Percentiles rank a stretch among this genome's conserved stretches.
phyloP scores from a whole-genome alignment of 2,329 filamentous ascomycete species.

The Colletotrichum sojae region DNA sequence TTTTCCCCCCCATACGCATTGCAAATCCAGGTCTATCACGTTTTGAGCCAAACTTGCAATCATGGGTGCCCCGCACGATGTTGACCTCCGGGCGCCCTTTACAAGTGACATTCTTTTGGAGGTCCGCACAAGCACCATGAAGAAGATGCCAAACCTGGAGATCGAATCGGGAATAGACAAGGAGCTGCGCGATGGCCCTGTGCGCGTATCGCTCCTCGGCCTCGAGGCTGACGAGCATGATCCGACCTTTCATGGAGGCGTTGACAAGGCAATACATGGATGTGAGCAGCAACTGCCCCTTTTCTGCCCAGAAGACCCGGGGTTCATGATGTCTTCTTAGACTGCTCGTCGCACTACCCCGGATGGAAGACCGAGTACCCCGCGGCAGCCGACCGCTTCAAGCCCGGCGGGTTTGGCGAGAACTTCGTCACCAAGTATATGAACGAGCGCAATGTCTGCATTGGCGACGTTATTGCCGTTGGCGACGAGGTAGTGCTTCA shows the following conservation, averaged over 20 bases:
- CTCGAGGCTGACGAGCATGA: constrained; percentile 74
- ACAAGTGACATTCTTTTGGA: constrained; percentile 67
- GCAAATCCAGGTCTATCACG: no score
- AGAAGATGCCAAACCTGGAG: constrained; percentile 65
- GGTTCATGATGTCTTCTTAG: constrained; percentile 50
- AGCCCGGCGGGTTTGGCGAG: constrained; percentile 74
- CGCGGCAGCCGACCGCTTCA: constrained; percentile 63
- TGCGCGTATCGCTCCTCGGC: constrained; percentile 63
- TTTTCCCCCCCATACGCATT: no score
- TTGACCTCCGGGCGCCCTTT: constrained; percentile 60
- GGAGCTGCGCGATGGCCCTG: constrained; percentile 55
- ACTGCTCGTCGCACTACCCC: constrained; percentile 72
- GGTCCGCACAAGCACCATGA: constrained; percentile 70
- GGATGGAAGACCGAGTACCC: constrained; percentile 69
- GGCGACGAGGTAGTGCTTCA: constrained; percentile 67
- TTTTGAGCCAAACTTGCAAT: no score
- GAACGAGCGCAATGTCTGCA: constrained; percentile 76
- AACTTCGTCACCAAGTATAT: constrained; percentile 71
- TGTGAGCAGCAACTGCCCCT: constrained; percentile 55
- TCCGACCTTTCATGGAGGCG: constrained; percentile 71
- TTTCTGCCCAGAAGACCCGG: background rate
- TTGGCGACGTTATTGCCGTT: constrained; percentile 72
- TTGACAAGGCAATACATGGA: constrained; percentile 74
- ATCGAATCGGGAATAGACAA: constrained; percentile 73
- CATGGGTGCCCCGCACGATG: constrained; percentile 40